Percentiles rank a stretch among this genome's conserved stretches.
These are phyloP conservation scores for Globisporangium nunn DNA, from an alignment of 352 stramenopile genomes.

Conservation along the genomic window DNA sequence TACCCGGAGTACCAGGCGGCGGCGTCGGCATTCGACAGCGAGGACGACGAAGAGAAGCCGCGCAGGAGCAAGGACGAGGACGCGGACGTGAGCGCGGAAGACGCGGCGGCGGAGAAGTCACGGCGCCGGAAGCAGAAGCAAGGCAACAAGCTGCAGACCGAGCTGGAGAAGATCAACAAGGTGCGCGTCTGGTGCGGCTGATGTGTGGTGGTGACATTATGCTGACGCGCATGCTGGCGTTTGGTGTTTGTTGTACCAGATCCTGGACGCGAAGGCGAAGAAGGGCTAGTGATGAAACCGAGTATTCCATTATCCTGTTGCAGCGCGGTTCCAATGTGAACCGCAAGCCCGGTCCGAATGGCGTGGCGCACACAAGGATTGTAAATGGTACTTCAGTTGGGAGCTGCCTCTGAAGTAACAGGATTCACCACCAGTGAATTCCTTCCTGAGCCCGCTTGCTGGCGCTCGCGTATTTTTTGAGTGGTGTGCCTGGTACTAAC, in stretches of 20 bases:
- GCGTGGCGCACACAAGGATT: no score
- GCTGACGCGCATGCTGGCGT: conserved; percentile 3
- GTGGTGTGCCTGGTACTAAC: conserved; percentile 67
- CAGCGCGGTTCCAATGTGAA: no score
- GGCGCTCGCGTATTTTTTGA: conserved; percentile 44
- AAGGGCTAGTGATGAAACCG: background rate
- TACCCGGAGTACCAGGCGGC: conserved; percentile 33
- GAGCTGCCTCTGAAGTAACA: no score
- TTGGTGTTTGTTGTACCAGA: conserved; percentile 11
- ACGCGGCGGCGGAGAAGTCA: conserved; percentile 18
- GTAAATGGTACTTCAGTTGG: no score
- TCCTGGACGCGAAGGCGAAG: conserved; percentile 22
- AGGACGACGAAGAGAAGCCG: conserved; percentile 55
- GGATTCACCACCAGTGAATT: background rate
- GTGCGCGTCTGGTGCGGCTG: conserved; percentile 19
- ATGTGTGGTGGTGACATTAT: background rate
- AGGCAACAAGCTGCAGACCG: conserved; percentile 55
- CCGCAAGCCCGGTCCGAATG: no score
- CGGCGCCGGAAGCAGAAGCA: conserved; percentile 62
- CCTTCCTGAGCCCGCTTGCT: background rate
- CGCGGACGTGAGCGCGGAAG: conserved; percentile 14
- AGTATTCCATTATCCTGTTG: background rate
- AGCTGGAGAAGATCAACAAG: conserved; percentile 73
- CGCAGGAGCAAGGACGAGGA: conserved; percentile 22
- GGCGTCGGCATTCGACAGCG: conserved; percentile 32